Base-by-base conservation (phyloP, 495 filamentous ascomycete species). In the Daldinia decipiens region DNA sequence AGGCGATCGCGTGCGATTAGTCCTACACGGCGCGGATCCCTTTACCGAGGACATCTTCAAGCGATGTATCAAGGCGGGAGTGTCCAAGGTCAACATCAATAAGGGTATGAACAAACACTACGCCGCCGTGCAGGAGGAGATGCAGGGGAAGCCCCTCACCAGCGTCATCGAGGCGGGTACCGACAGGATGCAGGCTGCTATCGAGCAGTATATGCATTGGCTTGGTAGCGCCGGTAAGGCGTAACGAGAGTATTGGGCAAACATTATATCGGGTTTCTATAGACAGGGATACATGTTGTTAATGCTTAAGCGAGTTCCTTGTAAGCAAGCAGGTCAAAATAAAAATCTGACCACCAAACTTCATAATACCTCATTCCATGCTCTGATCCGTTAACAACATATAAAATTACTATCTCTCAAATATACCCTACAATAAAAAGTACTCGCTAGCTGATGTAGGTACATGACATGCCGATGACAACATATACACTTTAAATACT, bases 51-150 rank as follows among this genome's bases (percentile, higher is more conserved):
- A 86, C 64, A 91, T 91, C 38, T 91, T 92, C 65, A 74, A 81
- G 54, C 82, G 85, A 74, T 92, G 90, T 74, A 92, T 95, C 75
- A 84, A 82, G 39, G 85, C 82, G 58, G 92, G 92, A 2, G 89
- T 94, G 59, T 86, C 86, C 43, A 93, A 94, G 82, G 82, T 92
- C 66, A 95, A 95, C 81, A 90, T 94, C 65, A 94, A 95, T 77
- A 91, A 93, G 80, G 87, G 91, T 51, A 84, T 95, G 83, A 93
- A 93, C 77, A 86, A 87, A 72, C 85, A 87, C 76, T 94, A 90
- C 76, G 83, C 87, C 45, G 78, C 83, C 67, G 87, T 90, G 45
- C 86, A 88, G 84, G 79, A 84, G 68, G 89, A 92, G 82, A 89
- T 88, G 82, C 84, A 84, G 9, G 89, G 87, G 1, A 89, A 90